These are phyloP conservation scores for Myxozyma nipponensis DNA, from an alignment of 805 yeast species.

Conservation along the genomic window DNA sequence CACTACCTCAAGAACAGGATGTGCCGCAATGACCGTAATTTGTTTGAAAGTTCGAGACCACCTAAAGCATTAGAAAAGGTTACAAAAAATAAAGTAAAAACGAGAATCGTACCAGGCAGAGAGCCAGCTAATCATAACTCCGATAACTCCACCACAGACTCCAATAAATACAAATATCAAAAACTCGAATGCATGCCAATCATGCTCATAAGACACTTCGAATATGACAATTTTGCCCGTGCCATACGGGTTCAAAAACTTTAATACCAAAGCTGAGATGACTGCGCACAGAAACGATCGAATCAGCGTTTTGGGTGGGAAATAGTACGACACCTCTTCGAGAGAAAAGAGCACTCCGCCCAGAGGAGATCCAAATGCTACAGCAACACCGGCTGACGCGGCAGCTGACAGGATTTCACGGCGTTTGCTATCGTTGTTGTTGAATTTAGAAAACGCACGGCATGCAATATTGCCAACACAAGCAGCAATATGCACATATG, in stretches of 20 bases:
- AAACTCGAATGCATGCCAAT: constrained; percentile 52
- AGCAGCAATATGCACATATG: constrained; percentile 57
- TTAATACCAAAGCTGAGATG: constrained; percentile 49
- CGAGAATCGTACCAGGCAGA: constrained; percentile 37
- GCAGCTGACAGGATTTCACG: constrained; percentile 55
- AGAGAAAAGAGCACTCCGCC: constrained; percentile 57
- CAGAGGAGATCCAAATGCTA: constrained; percentile 58
- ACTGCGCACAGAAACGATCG: constrained; percentile 56
- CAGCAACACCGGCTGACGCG: constrained; percentile 57
- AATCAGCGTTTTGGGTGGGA: constrained; percentile 53
- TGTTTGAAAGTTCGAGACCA: constrained; percentile 45
- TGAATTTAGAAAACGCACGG: constrained; percentile 45
- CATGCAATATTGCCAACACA: constrained; percentile 55
- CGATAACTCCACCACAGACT: constrained; percentile 51
- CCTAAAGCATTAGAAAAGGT: constrained; percentile 21
- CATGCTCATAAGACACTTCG: constrained; percentile 48
- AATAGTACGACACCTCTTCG: constrained; percentile 55
- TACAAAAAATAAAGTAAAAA: background rate
- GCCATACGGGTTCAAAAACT: constrained; percentile 55
- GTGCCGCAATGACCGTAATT: constrained; percentile 35
- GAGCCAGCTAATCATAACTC: constrained; percentile 49
- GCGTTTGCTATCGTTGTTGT: constrained; percentile 48
- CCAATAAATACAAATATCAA: constrained; percentile 48
- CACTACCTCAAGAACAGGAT: constrained; percentile 47
- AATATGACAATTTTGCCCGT: constrained; percentile 57